phyloP scores from a whole-genome alignment of 2,329 filamentous ascomycete species.

The Ceratocystiopsis sp. region DNA sequence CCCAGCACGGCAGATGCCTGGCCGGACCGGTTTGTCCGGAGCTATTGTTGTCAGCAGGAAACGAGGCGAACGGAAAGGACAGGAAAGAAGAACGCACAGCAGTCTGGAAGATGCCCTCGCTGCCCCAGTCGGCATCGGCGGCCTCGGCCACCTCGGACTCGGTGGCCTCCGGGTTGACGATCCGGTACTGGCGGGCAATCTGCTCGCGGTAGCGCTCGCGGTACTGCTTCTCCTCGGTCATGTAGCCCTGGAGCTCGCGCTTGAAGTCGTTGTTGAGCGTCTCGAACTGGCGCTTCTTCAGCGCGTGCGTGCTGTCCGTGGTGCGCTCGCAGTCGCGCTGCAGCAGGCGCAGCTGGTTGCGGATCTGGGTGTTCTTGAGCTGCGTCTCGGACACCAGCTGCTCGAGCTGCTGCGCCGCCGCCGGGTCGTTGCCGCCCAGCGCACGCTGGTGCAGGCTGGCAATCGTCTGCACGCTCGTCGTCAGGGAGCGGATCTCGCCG shows the following conservation, averaged over 20 bases:
- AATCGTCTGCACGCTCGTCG: constrained; percentile 50
- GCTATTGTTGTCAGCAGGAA: constrained; percentile 24
- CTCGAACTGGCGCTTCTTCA: constrained; percentile 54
- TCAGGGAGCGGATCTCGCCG: constrained; percentile 48
- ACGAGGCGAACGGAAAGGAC: background rate
- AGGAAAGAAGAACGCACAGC: constrained; percentile 40
- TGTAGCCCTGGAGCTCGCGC: constrained; percentile 52
- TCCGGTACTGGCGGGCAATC: constrained; percentile 63
- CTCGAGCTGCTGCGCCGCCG: constrained; percentile 42
- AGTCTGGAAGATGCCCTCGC: constrained; percentile 68
- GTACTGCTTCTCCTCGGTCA: constrained; percentile 55
- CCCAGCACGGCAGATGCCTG: constrained; percentile 59
- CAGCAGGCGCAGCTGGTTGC: constrained; percentile 61
- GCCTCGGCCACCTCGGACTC: constrained; percentile 56
- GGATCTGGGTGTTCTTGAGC: constrained; percentile 56
- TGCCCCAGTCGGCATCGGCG: constrained; percentile 53
- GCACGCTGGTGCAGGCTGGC: constrained; percentile 54
- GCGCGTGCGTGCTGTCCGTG: constrained; percentile 37
- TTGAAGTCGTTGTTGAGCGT: constrained; percentile 57
- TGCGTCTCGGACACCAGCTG: constrained; percentile 53
- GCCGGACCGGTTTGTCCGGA: constrained; percentile 56
- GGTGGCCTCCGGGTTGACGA: constrained; percentile 66
- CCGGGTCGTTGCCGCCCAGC: constrained; percentile 45
- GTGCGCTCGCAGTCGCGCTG: constrained; percentile 54
- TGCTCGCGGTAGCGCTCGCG: constrained; percentile 57